phyloP scores from a whole-genome alignment of 495 filamentous ascomycete species.

The Emericellopsis terricola region DNA sequence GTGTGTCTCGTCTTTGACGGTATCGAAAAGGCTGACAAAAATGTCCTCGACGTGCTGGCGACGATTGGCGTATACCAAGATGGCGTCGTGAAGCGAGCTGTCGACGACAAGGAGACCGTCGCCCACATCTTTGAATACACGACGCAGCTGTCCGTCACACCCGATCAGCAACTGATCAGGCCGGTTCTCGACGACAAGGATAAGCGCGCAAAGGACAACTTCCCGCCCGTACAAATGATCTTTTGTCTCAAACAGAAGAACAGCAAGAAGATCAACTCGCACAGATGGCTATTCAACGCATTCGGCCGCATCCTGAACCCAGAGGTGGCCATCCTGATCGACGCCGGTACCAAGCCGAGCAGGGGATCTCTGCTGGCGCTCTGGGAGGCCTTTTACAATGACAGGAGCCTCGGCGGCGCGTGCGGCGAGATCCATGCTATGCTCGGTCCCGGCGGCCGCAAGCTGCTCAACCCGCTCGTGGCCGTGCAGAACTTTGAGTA shows the following conservation, averaged over 20 bases:
- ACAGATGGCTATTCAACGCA: constrained; percentile 88
- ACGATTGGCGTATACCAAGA: constrained; percentile 83
- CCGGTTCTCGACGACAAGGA: constrained; percentile 28
- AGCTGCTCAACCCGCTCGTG: constrained; percentile 73
- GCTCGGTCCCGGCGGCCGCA: constrained; percentile 57
- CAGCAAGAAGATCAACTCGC: constrained; percentile 93
- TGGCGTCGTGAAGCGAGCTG: constrained; percentile 82
- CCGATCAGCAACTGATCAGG: constrained; percentile 53
- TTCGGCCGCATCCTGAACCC: constrained; percentile 73
- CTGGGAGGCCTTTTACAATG: constrained; percentile 59
- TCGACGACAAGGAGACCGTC: constrained; percentile 80
- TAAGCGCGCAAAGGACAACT: not conserved
- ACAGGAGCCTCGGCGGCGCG: constrained; percentile 56
- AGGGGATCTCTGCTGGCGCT: constrained; percentile 76
- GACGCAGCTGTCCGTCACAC: constrained; percentile 61
- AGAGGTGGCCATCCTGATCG: constrained; percentile 77
- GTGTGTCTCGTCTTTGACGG: constrained; percentile 81
- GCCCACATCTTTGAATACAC: constrained; percentile 94
- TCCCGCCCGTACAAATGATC: constrained; percentile 60
- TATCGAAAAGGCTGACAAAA: constrained; percentile 84
- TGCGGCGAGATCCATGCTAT: constrained; percentile 94
- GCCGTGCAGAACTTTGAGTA: constrained; percentile 92
- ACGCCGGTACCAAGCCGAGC: constrained; percentile 75
- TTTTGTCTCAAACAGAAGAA: constrained; percentile 94
- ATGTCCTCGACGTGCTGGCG: constrained; percentile 65